Conservation (phyloP, 1,284 basidiomycete species). For the Pyrrhoderma noxium region DNA sequence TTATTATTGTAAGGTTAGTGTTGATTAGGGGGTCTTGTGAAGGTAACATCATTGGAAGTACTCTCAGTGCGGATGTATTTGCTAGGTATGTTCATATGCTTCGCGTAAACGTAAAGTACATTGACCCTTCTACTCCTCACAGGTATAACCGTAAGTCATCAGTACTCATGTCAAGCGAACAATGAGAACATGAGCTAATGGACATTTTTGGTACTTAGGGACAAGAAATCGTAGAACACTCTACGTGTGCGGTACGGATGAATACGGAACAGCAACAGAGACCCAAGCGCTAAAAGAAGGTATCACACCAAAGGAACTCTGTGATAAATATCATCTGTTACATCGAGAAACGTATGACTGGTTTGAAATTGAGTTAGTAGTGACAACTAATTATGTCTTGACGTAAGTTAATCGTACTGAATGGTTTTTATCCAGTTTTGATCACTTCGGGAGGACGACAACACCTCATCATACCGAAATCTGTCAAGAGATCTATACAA, state of each 20-base stretch:
- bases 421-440: slow-evolving; percentile 60
- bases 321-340: slow-evolving; percentile 89
- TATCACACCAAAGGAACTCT: slow-evolving; percentile 79
- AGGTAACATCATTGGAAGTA: slow-evolving; percentile 98
- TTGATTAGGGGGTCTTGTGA: slow-evolving; percentile 5
- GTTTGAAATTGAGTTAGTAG: slow-evolving; percentile 76
- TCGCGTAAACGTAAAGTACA: neutral
- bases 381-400: neutral
- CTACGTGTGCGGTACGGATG: slow-evolving; percentile 96
- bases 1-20: neutral
- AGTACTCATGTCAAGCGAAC: no score
- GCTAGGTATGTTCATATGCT: slow-evolving; percentile 63
- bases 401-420: slow-evolving; percentile 16
- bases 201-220: slow-evolving; percentile 41
- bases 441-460: slow-evolving; percentile 95
- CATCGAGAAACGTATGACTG: slow-evolving; percentile 94
- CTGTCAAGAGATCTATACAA: slow-evolving; percentile 80
- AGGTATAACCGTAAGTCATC: slow-evolving; percentile 66
- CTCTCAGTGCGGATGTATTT: slow-evolving; percentile 93
- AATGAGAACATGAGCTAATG: no score
- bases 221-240: slow-evolving; percentile 68
- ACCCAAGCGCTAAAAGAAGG: slow-evolving; percentile 95
- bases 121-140: slow-evolving; percentile 30
- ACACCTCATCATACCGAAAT: slow-evolving; percentile 88
- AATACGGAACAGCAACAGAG: slow-evolving; percentile 98